Conservation (phyloP, 2,329 filamentous ascomycete genomes). For the Sphaerulina vaccinii region DNA sequence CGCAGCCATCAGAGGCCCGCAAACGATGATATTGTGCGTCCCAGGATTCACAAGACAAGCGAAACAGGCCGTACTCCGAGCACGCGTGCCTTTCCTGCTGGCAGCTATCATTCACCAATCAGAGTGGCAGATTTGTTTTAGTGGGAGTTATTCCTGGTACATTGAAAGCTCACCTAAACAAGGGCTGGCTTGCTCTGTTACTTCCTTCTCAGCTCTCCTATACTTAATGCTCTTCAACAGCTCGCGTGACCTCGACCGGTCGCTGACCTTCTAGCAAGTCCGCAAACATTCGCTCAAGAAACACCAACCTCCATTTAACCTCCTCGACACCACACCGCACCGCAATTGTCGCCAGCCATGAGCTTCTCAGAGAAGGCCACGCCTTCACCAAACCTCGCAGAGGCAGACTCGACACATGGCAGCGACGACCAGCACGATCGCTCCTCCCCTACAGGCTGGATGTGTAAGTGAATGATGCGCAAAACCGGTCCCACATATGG, state of each 20-base stretch:
- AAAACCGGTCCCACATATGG: too few species aligned
- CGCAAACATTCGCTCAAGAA: background rate
- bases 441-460: constrained; percentile 44
- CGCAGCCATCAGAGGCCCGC: background rate
- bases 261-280: constrained; percentile 4
- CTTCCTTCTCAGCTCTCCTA: background rate
- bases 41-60: background rate
- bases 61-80: background rate
- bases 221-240: background rate
- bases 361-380: constrained; percentile 22
- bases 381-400: constrained; percentile 16
- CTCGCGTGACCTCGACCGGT: constrained; percentile 4
- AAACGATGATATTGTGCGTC: background rate
- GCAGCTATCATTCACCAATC: background rate
- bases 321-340: background rate
- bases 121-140: background rate
- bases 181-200: background rate
- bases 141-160: background rate
- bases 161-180: background rate
- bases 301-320: background rate
- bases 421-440: constrained; percentile 15
- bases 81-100: background rate
- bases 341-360: constrained; percentile 5
- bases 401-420: constrained; percentile 14
- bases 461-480: too few species aligned